These are phyloP conservation scores for Adansonia digitata DNA, from an alignment of 345 rosid species.

Conservation along the genomic window DNA sequence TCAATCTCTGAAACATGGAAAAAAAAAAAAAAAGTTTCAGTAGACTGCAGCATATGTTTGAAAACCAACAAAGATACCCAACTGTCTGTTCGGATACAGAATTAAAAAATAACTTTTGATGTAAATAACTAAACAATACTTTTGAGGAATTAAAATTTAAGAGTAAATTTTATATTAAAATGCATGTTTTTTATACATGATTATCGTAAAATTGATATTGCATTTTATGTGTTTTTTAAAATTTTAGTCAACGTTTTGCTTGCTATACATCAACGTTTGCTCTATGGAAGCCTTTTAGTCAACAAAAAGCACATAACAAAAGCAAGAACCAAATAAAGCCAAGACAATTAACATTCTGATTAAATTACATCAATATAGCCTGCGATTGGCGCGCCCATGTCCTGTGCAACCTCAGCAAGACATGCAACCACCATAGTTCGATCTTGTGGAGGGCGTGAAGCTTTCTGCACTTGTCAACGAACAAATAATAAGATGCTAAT, in stretches of 20 bases:
- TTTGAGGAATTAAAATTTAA: neutral
- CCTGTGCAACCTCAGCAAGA: constrained; percentile 99
- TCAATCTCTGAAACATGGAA: constrained; percentile 59
- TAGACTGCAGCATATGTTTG: constrained; percentile 16
- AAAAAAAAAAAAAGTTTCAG: constrained; percentile 19
- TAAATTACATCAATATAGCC: constrained; percentile 77
- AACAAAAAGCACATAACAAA: neutral
- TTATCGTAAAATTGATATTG: neutral
- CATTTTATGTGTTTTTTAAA: neutral
- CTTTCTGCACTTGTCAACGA: constrained; percentile 49
- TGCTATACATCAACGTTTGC: neutral
- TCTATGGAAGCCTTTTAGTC: neutral
- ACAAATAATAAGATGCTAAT: constrained; percentile 27
- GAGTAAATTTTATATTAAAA: neutral
- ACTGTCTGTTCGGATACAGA: neutral
- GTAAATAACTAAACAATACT: neutral
- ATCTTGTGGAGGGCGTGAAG: constrained; percentile 80
- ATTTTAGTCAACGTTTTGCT: neutral
- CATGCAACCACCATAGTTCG: constrained; percentile 97
- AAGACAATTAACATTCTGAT: constrained; percentile 5
- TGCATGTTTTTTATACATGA: neutral
- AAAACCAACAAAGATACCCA: neutral
- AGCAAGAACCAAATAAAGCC: constrained; percentile 6
- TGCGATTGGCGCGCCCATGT: constrained; percentile 93
- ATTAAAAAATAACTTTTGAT: neutral